Evolutionary conservation across 1,139 yeast species (phyloP), one percentile per base, ranked within the genome.

Genomic region (Taphrina flavorubra): DNA sequence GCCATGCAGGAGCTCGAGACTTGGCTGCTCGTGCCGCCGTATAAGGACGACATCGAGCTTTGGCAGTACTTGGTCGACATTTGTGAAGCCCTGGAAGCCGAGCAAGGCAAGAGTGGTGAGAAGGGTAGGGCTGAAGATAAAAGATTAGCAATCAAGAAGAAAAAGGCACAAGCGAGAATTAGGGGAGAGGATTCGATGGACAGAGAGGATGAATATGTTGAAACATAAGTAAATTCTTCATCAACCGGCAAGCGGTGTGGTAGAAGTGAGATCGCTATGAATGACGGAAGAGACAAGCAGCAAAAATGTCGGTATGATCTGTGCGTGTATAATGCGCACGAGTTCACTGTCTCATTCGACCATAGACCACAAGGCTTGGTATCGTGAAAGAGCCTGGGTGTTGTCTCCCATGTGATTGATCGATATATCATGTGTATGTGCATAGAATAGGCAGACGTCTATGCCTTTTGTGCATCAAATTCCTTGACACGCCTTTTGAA

Each of bases 401-500:
- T 25, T 25, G 31, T 25, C 2, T 25, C 4, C 4, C 4, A 25
- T 2, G 31, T 25, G 31, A 25, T 25, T 25, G 31, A 25, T 4
- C 31, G 31, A 25, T 25, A 25, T 25, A 25, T 25, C 31, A 25
- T 25, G 20, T 18, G 18, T 16, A 49, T 25, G 14, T n/a, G 55
- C 7, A 14, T 25, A 14, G 57, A 25, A 37, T 11, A 47, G 10
- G 39, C 42, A 60, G 36, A 16, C 36, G 31, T 18, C 56, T 49
- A 62, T 44, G 49, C 55, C 44, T 53, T 42, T 37, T 63, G 59
- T 4, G 67, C 61, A 13, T 63, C 67, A n/a, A 53, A 63, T 20
- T 56, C 63, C 51, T 57, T 58, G 46, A 65, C 68, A n/a, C 68
- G 59, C 58, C 42, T 65, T 34, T 65, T 65, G 68, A 65, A 65